Base-by-base conservation (phyloP, 352 stramenopile species). In the Paralagenidium karlingii region DNA sequence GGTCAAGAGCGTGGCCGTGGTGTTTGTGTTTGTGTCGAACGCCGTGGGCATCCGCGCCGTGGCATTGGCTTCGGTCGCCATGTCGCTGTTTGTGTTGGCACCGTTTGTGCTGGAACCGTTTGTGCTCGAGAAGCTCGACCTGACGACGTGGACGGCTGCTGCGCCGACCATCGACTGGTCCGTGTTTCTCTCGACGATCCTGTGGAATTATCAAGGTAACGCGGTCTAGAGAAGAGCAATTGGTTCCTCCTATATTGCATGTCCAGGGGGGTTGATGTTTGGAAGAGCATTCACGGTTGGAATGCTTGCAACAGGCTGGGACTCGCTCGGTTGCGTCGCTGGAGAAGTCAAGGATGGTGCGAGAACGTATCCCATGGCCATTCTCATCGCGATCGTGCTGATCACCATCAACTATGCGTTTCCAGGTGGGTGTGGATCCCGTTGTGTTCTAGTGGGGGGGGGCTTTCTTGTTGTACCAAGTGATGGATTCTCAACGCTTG, bases 181-280 rank as follows among this genome's bases (percentile, higher is more conserved):
- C 18, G 38, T 86, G n/a, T 91, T 91, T 47, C 60, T 88, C 21
- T 86, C 71, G 3, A 87, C 75, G 1, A 86, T 88, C 43, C 47
- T 91, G 9, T 91, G 77, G 77, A 88, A 86, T 46, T 86, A 86
- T 37, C 77, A 91, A 69, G 77, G 77, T 63, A n/a, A n/a, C n/a
- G n/a, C n/a, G n/a, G n/a, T n/a, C n/a, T n/a, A n/a, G n/a, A n/a
- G n/a, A n/a, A n/a, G n/a, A n/a, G n/a, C n/a, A n/a, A n/a, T n/a
- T n/a, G n/a, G n/a, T n/a, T n/a, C n/a, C n/a, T n/a, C n/a, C n/a
- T n/a, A n/a, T n/a, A n/a, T n/a, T n/a, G n/a, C n/a, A n/a, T n/a
- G n/a, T n/a, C n/a, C n/a, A n/a, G n/a, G n/a, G n/a, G n/a, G n/a
- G n/a, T n/a, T n/a, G n/a, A n/a, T n/a, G n/a, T n/a, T n/a, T n/a